Percentiles rank a stretch among this genome's conserved stretches.
Evolutionary conservation across 2,329 filamentous ascomycete species (phyloP).

Genomic region (Paracorniculantispora psalliotae): DNA sequence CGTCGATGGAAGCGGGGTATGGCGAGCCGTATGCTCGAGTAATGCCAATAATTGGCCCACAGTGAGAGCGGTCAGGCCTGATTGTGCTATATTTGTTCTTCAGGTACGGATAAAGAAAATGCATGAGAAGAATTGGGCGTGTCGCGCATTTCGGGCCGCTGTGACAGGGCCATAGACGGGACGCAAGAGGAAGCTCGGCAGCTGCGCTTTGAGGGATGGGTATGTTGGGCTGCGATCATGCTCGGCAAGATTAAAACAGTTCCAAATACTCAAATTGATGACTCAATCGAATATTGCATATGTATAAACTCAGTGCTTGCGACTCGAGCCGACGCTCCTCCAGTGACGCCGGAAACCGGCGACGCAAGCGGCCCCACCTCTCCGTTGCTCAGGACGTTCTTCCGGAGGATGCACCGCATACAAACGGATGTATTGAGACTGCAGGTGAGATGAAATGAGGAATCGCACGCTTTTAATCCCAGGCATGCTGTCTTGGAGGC

Average conservation of each 20-base stretch:
- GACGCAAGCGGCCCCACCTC: background rate
- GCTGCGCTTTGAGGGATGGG: too few species aligned
- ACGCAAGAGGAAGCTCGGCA: background rate
- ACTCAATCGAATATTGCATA: too few species aligned
- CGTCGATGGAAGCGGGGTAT: background rate
- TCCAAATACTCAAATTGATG: too few species aligned
- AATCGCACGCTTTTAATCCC: too few species aligned
- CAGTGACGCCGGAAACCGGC: too few species aligned
- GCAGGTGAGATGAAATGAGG: too few species aligned
- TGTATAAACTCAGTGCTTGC: too few species aligned
- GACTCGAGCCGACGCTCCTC: too few species aligned
- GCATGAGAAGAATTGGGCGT: background rate
- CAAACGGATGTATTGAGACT: too few species aligned
- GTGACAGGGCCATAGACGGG: background rate
- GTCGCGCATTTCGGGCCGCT: background rate
- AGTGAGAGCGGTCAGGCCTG: conserved; percentile 1
- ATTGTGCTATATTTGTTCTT: background rate
- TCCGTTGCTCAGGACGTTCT: background rate
- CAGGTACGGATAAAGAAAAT: background rate
- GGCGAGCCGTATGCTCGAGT: background rate
- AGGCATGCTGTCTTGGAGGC: background rate
- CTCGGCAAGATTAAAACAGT: too few species aligned
- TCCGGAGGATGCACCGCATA: background rate
- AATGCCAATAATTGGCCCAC: background rate
- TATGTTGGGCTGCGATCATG: too few species aligned